These are phyloP conservation scores for Boletales sp. DNA, from an alignment of 768 basidiomycete genomes.

Conservation along the genomic window DNA sequence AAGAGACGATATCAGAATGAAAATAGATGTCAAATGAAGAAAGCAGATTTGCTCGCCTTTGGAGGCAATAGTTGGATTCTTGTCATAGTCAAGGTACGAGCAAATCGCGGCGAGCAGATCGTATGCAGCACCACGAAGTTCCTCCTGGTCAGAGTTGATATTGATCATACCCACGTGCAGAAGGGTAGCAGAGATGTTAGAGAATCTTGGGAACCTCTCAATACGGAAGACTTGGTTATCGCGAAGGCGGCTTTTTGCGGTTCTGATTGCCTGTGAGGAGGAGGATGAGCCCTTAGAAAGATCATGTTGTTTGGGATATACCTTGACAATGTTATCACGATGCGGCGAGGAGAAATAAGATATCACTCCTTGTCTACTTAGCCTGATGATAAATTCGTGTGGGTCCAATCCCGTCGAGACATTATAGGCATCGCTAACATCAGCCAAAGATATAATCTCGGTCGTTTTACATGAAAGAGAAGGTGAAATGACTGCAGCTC, in stretches of 20 bases:
- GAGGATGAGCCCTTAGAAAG: neutral
- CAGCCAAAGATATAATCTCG: slow-evolving; percentile 74
- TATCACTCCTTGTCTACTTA: slow-evolving; percentile 65
- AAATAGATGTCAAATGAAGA: neutral
- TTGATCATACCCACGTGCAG: slow-evolving; percentile 85
- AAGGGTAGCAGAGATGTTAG: slow-evolving; percentile 81
- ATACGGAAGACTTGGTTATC: slow-evolving; percentile 47
- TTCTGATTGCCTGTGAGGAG: slow-evolving; percentile 56
- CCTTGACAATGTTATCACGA: slow-evolving; percentile 75
- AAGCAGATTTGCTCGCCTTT: slow-evolving; percentile 46
- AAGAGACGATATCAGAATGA: slow-evolving; percentile 3
- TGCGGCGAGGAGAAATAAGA: slow-evolving; percentile 71
- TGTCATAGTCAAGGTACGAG: slow-evolving; percentile 73
- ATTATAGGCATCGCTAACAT: slow-evolving; percentile 85
- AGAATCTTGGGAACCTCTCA: slow-evolving; percentile 72
- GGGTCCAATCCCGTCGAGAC: slow-evolving; percentile 72
- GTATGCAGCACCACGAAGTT: slow-evolving; percentile 75
- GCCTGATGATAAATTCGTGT: slow-evolving; percentile 79
- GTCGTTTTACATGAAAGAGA: slow-evolving; percentile 69
- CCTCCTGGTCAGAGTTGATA: slow-evolving; percentile 68
- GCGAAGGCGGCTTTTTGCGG: slow-evolving; percentile 69
- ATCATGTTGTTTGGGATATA: slow-evolving; percentile 20
- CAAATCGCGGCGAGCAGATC: slow-evolving; percentile 77
- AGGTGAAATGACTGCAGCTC: slow-evolving; percentile 68
- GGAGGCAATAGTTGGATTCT: slow-evolving; percentile 62